Base-by-base conservation (phyloP, 1,284 basidiomycete species). In the Cutaneotrichosporon cavernicola region DNA sequence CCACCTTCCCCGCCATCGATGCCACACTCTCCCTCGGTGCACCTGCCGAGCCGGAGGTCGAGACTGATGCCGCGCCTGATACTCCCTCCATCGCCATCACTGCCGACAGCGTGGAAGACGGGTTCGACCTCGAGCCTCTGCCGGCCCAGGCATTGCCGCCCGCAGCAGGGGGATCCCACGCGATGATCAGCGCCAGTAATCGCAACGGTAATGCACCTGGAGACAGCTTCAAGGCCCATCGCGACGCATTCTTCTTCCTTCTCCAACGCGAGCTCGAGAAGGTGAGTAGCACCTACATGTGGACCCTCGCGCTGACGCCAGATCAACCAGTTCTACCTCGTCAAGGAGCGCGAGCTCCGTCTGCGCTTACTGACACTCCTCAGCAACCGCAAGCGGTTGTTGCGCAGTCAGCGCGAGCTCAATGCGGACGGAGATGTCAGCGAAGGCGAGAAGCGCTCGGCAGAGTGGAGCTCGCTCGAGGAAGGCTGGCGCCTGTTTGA, bases 321-420 rank as follows among this genome's bases (percentile, higher is more conserved):
- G 95, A 98, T 99, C 83, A 99, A 99, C 82, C 87, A 89, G n/a
- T 99, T 99, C 78, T 99, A 99, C 81, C 86, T 99, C 57, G 92
- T 96, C 81, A 97, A 97, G 81, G 97, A 99, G 80, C 91, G 94
- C 13, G 94, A 98, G 73, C 87, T 99, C 59, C 93, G 92, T 76
- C 81, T 96, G 67, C 87, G 94, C 58, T 87, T 99, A 65, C 89
- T 96, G 72, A 97, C 94, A 0, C 84, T 99, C 18, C 85, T 99
- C 55, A 93, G 93, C 43, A 98, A 98, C 80, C 89, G 96, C 67
- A 88, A 94, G 79, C 78, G 83, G 16, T 76, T 85, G 13, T 73
- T 82, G 14, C 68, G 70, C 2, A 61, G 68, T 11, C 65, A 70
- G 50, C 61, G 66, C 58, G 65, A 70, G 59, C 58, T 65, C 11